Evolutionary conservation across 768 basidiomycete species (phyloP).

Genomic region (Mycena chlorophos): DNA sequence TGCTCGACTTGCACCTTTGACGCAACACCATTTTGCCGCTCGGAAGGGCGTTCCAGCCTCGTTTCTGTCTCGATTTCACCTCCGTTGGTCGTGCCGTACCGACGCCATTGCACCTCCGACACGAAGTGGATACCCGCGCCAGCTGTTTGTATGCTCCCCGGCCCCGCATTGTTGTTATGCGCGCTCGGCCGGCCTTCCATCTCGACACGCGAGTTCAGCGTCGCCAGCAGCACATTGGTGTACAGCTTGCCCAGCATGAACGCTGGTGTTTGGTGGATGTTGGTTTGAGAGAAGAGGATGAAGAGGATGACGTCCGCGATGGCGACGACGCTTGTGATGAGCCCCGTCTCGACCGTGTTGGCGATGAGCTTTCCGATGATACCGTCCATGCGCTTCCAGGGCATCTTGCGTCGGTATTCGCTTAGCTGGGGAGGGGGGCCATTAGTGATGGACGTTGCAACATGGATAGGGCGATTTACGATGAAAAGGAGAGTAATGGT

Average conservation of each 20-base stretch:
- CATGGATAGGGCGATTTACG: too few species aligned
- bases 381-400: constrained; percentile 1
- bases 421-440: background rate
- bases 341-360: background rate
- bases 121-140: background rate
- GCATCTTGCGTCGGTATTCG: constrained; percentile 1
- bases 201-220: background rate
- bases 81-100: background rate
- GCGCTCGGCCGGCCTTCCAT: background rate
- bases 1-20: background rate
- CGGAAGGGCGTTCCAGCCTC: background rate
- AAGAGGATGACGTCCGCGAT: constrained; percentile 1
- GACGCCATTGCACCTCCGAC: background rate
- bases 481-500: constrained; percentile 6
- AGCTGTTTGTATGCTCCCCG: background rate
- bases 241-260: constrained; percentile 1
- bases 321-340: constrained; percentile 1
- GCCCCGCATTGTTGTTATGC: background rate
- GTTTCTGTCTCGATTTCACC: background rate
- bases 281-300: background rate
- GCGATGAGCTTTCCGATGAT: background rate
- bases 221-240: background rate
- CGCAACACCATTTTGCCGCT: background rate
- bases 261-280: background rate
- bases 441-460: too few species aligned